Evolutionary conservation across 805 yeast genomes (phyloP).

Genomic region (Komagataella ulmi): DNA sequence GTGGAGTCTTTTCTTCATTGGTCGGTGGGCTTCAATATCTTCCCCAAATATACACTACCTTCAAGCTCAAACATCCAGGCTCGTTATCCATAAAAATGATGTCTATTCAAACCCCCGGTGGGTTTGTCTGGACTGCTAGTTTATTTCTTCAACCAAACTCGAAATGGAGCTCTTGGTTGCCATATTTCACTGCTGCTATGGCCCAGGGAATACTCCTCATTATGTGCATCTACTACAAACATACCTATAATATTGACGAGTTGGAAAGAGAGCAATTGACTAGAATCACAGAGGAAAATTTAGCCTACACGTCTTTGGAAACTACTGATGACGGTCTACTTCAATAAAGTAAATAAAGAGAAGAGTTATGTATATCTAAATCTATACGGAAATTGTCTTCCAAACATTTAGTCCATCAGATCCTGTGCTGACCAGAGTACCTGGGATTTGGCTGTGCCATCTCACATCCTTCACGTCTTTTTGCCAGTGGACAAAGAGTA

Average conservation of each 20-base stretch:
- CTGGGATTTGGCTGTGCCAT: conserved; percentile 97
- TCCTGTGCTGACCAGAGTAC: conserved; percentile 88
- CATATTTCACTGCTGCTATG: conserved; percentile 59
- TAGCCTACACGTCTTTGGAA: not conserved
- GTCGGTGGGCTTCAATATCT: conserved; percentile 61
- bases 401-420: conserved; percentile 89
- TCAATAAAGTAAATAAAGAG: not conserved
- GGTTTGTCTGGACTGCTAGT: conserved; percentile 66
- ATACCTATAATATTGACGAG: conserved; percentile 7
- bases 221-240: conserved; percentile 45
- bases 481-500: conserved; percentile 97
- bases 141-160: conserved; percentile 62
- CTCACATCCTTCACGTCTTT: conserved; percentile 93
- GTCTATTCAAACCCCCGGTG: conserved; percentile 85
- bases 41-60: conserved; percentile 71
- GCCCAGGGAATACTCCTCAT: conserved; percentile 48
- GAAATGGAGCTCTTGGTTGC: conserved; percentile 80
- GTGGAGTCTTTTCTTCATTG: conserved; percentile 54
- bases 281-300: conserved; percentile 8
- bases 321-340: not conserved
- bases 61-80: conserved; percentile 59
- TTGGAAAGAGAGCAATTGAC: conserved; percentile 11
- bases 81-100: conserved; percentile 70
- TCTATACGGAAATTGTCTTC: conserved; percentile 89
- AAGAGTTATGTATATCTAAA: not conserved